These are phyloP conservation scores for Solanum dulcamara DNA, from an alignment of 257 asterid genomes.

Conservation along the genomic window DNA sequence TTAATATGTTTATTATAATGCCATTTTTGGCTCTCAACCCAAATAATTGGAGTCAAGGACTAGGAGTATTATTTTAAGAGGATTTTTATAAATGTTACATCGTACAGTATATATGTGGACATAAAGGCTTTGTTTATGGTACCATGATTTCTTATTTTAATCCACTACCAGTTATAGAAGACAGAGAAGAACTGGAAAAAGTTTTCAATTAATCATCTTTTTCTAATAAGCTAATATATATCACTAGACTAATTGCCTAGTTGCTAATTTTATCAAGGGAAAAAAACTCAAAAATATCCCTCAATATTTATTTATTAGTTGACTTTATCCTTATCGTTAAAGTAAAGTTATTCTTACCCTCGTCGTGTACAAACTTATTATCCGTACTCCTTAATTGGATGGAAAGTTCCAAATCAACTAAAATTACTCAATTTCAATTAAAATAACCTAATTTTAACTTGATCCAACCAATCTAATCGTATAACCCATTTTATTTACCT, in stretches of 20 bases:
- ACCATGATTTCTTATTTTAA: background rate
- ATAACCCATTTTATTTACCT: too few relatives aligned
- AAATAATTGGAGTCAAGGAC: background rate
- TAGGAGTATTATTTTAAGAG: background rate
- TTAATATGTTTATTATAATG: background rate
- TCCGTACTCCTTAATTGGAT: too few relatives aligned
- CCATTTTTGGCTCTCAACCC: background rate
- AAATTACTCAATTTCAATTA: too few relatives aligned
- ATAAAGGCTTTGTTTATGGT: background rate
- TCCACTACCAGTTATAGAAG: background rate
- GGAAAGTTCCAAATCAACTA: too few relatives aligned
- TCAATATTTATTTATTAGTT: too few relatives aligned
- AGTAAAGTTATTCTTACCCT: too few relatives aligned
- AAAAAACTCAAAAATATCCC: too few relatives aligned
- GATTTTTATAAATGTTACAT: background rate
- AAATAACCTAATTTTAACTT: too few relatives aligned
- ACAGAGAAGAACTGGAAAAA: background rate
- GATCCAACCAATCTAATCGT: too few relatives aligned
- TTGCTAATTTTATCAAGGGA: background rate
- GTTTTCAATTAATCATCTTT: background rate
- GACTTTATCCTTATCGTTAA: too few relatives aligned
- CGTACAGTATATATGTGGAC: background rate
- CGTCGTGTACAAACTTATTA: too few relatives aligned
- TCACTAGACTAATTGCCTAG: background rate
- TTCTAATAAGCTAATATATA: background rate